Base-by-base conservation (phyloP, 1,139 yeast species). In the Wickerhamomyces sp. region DNA sequence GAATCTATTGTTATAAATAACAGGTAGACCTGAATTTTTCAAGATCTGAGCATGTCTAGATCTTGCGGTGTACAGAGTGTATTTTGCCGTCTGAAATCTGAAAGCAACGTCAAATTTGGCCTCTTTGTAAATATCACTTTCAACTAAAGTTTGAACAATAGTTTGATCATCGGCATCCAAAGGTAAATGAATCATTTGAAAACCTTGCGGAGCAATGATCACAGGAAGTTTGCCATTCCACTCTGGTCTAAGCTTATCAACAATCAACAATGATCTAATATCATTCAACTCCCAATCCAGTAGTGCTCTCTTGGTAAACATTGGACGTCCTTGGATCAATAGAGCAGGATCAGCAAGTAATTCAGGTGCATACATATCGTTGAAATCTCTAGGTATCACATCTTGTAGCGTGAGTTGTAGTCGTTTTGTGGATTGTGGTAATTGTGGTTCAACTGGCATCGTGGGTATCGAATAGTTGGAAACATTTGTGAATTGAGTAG, bases 201-300 rank as follows among this genome's bases (percentile, higher is more conserved):
- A 54, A 0, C 57, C 58, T 19, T 42, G 45, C 8, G 61, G 60
- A 14, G 65, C 62, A 31, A 51, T 49, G 10, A 78, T 61, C 15
- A 52, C 49, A 0, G 86, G 86, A 7, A 75, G 39, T 35, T 57
- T 58, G 14, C 63, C 62, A 18, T 64, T 58, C 84, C 85, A 78
- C 47, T 72, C 76, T 4, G 73, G 72, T 33, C 58, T 58, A 28
- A 71, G 44, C 22, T 55, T 57, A 29, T 69, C 74, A 16, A 76
- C 64, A 26, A 79, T 75, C 23, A 80, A 58, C 28, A 78, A 54
- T 3, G 84, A 75, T 27, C 86, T 61, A n/a, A 75, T 58, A 51
- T 78, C 86, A 53, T 79, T 79, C 35, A 76, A 51, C 31, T 68
- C 74, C 87, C 87, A 79, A 52, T 77, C 81, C 24, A 75, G 61